Evolutionary conservation across 257 asterid species (phyloP), one percentile per base, ranked within the genome.

Genomic region (Sherardia arvensis): DNA sequence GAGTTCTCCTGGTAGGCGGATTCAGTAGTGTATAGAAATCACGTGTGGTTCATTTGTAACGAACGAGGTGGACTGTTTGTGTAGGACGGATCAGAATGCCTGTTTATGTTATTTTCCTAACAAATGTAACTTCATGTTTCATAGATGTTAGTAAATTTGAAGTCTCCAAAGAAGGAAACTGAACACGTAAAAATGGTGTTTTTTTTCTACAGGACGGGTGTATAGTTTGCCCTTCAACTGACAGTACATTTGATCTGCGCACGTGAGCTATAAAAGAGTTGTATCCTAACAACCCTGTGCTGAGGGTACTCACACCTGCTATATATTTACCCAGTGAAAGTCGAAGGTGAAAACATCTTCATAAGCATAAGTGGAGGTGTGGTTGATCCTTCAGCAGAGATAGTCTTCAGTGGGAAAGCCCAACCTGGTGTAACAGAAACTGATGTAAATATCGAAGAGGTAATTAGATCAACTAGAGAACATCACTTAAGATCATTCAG

Each of bases 391-490:
- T 64, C 92, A 27, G 80, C 98, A 7, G 95, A 92, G 84, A 92
- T 92, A 29, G 93, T 89, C 32, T 92, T 92, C 80, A 92, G 98
- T 53, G 97, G 98, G 69, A 92, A 85, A 78, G 97, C 97, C 77
- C 90, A 88, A 68, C 97, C 98, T 47, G 98, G 98, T 59, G 11
- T 82, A 15, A 91, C 97, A 15, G 88, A 97, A 67, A 53, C 83
- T 2, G 78, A 86, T 72, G 98, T 91, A 74, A 91, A 83, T 63
- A 94, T 91, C 29, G 97, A 91, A 8, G 97, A 91, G 97, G 98
- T 91, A 86, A 73, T 43, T 12, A 86, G n/a, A 73, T 38, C 18
- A 38, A 12, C 27, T 45, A 86, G 81, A 71, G 26, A 1, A 48
- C 32, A 29, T 25, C 14, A 15, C 34, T 29, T 21, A 5, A 20